phyloP scores from a whole-genome alignment of 2,329 filamentous ascomycete species.

The Lojkania enalia region DNA sequence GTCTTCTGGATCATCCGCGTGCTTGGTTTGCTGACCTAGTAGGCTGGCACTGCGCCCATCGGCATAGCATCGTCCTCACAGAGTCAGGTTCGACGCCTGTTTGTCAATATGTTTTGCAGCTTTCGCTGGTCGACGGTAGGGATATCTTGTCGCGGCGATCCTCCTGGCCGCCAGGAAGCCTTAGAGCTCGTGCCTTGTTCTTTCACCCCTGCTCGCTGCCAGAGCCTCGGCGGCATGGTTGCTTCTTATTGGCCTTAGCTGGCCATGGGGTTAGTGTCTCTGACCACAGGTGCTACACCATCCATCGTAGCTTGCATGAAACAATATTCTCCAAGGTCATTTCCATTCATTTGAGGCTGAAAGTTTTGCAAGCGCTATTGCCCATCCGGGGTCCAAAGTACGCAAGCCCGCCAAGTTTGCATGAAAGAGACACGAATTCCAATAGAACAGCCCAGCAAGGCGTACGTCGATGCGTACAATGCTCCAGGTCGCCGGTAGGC shows the following conservation, averaged over 20 bases:
- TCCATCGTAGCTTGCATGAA: conserved; percentile 28
- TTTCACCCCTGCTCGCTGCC: conserved; percentile 15
- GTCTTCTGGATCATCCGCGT: conserved; percentile 8
- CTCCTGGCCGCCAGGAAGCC: conserved; percentile 19
- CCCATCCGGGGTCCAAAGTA: conserved; percentile 13
- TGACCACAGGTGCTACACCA: conserved; percentile 36
- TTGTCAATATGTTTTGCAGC: conserved; percentile 19
- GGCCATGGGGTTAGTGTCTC: conserved; percentile 12
- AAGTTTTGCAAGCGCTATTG: conserved; percentile 10
- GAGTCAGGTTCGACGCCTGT: conserved; percentile 27
- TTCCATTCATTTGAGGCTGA: background rate
- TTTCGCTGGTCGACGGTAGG: conserved; percentile 22
- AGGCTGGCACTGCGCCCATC: conserved; percentile 7
- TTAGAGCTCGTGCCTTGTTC: conserved; percentile 21
- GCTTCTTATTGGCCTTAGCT: conserved; percentile 24
- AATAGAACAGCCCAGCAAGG: conserved; percentile 7
- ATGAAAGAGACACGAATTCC: conserved; percentile 25
- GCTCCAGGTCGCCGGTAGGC: conserved; percentile 5
- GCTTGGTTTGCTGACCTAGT: conserved; percentile 2
- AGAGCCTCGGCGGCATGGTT: conserved; percentile 29
- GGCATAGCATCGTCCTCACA: conserved; percentile 27
- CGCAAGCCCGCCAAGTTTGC: conserved; percentile 14
- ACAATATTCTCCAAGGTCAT: conserved; percentile 26
- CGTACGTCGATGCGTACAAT: background rate
- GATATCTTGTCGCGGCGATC: conserved; percentile 10